Evolutionary conservation across 257 asterid species (phyloP), one percentile per base, ranked within the genome.

Genomic region (Ocimum tenuiflorum): DNA sequence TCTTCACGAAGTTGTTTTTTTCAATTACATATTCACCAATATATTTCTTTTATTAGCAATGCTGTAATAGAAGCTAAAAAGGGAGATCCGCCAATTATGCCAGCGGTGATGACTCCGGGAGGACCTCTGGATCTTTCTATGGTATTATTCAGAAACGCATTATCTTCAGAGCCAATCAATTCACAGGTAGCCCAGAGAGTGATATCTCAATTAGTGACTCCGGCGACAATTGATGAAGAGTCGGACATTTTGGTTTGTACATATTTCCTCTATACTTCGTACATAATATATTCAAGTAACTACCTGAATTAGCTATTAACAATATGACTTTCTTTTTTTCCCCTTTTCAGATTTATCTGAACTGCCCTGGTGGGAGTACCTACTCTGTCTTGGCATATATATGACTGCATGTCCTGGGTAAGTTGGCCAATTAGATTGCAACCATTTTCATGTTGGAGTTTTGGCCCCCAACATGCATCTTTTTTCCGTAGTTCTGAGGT

Each of bases 351-450:
- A 75, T 94, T 8, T 94, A 90, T 75, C 82, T 94, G 72, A 94
- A 94, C 77, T 87, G 99, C 86, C 95, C 96, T 0, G 99, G 96
- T 57, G 99, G 96, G 66, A 90, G 95, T 79, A 78, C 88, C 36
- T 94, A 90, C 80, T 83, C 96, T 60, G 79, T 90, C 71, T 68
- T 94, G 80, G 99, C 95, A 42, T n/a, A 90, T 94, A 74, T 94
- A 90, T 80, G 99, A 94, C 78, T 94, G 99, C 86, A 86, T 94
- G 97, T 90, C 97, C 42, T 94, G 99, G 97, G 99, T 94, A 86
- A 75, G 92, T 45, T 60, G 65, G 65, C 49, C 11, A 48, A 11
- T 67, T 19, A 18, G 87, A 52, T 56, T 73, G 63, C 65, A 19
- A 56, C 12, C 61, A 20, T 5, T 61, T 41, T 57, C 59, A 39